Conservation (phyloP, 2,329 filamentous ascomycete genomes). For the Lecanicillium sp. region DNA sequence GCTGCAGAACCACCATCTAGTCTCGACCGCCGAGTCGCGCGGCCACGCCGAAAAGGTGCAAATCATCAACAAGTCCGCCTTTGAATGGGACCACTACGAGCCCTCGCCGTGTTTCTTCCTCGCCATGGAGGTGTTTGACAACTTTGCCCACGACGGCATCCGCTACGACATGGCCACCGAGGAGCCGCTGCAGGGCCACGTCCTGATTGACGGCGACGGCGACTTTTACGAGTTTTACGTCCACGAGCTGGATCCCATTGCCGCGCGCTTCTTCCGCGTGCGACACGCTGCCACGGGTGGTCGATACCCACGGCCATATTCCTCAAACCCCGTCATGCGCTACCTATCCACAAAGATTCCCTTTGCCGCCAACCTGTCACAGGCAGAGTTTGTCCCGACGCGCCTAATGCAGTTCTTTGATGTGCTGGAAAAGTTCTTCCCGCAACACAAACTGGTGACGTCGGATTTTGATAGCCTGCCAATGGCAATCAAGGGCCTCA, state of each 20-base stretch:
- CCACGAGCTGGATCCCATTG: conserved; percentile 70
- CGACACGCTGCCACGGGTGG: conserved; percentile 65
- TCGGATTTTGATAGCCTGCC: conserved; percentile 87
- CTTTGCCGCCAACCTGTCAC: conserved; percentile 66
- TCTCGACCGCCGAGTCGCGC: conserved; percentile 54
- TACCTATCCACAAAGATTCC: conserved; percentile 57
- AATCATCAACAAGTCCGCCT: conserved; percentile 90
- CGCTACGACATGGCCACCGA: conserved; percentile 82
- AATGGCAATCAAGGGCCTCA: conserved; percentile 73
- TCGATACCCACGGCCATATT: conserved; percentile 55
- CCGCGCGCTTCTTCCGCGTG: conserved; percentile 74
- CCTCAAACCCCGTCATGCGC: conserved; percentile 45
- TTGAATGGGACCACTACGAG: conserved; percentile 86
- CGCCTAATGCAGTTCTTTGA: conserved; percentile 96
- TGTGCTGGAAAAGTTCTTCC: conserved; percentile 80
- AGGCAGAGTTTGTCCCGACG: conserved; percentile 89
- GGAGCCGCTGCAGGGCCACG: conserved; percentile 76
- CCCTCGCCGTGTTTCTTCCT: conserved; percentile 94
- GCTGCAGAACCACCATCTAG: conserved; percentile 65
- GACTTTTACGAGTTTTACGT: conserved; percentile 96
- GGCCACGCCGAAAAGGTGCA: conserved; percentile 82
- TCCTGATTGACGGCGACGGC: conserved; percentile 74
- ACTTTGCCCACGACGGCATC: conserved; percentile 90
- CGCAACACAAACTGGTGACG: conserved; percentile 77
- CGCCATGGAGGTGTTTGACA: conserved; percentile 96